Evolutionary conservation across 2,329 filamentous ascomycete species (phyloP), one percentile per base, ranked within the genome.

Genomic region (Rhinocladiella mackenziei): DNA sequence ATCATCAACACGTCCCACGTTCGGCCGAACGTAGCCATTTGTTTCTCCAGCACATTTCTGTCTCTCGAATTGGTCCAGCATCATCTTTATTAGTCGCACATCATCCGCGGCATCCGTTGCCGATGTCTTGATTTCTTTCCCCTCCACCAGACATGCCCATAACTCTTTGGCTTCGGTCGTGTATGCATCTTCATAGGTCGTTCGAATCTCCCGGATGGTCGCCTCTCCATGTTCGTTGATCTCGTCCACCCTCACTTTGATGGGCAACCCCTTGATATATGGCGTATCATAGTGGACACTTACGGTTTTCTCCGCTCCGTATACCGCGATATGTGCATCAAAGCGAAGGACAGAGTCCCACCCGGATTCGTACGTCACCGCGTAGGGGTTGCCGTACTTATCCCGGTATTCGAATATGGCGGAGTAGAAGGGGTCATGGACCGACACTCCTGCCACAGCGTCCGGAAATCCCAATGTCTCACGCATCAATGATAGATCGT

Each of bases 251-350:
- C 58, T 62, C 56, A 78, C 66, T 2, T 64, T 73, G 9, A 73
- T 71, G 0, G 77, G 74, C 2, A 81, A 60, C 0, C 74, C 78
- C 54, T 79, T 80, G 22, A 81, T 63, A 45, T 74, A 81, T 0
- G 78, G 78, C 0, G 72, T 74, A 52, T 81, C 75, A 48, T 72
- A 78, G 20, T 71, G 56, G n/a, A 80, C 64, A 2, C 64, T 64
- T 0, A 81, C 74, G 0, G 67, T 70, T 59, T 80, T 81, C 10
- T 68, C 60, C 8, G 63, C 56, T 0, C 68, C 67, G 54, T 75
- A 80, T 0, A 81, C 64, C 61, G 91, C 85, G 32, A 94, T 84
- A 51, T 86, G 79, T 53, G 77, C 86, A 51, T 95, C 87, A 57
- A 96, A 92, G 1, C 96, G 72, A 0, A 76, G 73, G 1, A 81